Conservation (phyloP, 2,329 filamentous ascomycete genomes). For the Rhinocladiella similis region DNA sequence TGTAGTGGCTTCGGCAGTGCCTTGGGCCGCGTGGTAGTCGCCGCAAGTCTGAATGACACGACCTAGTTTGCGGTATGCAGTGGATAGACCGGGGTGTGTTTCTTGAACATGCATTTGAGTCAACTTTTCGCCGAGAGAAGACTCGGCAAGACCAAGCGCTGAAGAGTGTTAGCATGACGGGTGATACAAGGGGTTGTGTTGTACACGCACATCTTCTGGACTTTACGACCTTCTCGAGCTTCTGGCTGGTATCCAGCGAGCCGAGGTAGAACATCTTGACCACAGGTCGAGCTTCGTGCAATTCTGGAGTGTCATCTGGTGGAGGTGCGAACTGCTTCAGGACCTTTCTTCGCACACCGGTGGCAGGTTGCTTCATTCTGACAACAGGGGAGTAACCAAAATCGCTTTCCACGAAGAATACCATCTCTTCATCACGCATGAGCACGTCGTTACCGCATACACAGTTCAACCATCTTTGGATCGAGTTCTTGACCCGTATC, state of each 20-base stretch:
- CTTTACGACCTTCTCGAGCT: slow-evolving; percentile 92
- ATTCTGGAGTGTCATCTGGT: slow-evolving; percentile 92
- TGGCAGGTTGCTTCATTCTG: slow-evolving; percentile 93
- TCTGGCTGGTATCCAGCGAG: slow-evolving; percentile 95
- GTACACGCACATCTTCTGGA: slow-evolving; percentile 72
- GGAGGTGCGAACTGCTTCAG: slow-evolving; percentile 98
- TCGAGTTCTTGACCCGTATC: slow-evolving; percentile 76
- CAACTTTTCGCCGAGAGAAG: slow-evolving; percentile 89
- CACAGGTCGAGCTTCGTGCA: slow-evolving; percentile 82
- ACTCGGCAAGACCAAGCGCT: slow-evolving; percentile 90
- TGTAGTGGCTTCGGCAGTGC: slow-evolving; percentile 92
- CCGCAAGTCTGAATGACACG: slow-evolving; percentile 91
- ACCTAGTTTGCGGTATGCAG: slow-evolving; percentile 92
- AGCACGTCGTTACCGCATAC: slow-evolving; percentile 90
- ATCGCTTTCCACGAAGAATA: slow-evolving; percentile 98
- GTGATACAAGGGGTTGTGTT: background rate
- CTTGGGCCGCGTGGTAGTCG: slow-evolving; percentile 94
- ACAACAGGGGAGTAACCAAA: slow-evolving; percentile 97
- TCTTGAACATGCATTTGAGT: slow-evolving; percentile 86
- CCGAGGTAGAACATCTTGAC: slow-evolving; percentile 96
- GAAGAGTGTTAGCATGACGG: slow-evolving; percentile 12
- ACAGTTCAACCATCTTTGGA: slow-evolving; percentile 94
- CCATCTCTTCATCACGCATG: slow-evolving; percentile 94
- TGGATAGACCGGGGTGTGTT: slow-evolving; percentile 80
- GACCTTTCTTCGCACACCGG: slow-evolving; percentile 89